A percentile compares a stretch with the other conserved stretches of the same genome.
Evolutionary conservation across 306 rosid species (phyloP).

Genomic region (Cucumis cinereus): DNA sequence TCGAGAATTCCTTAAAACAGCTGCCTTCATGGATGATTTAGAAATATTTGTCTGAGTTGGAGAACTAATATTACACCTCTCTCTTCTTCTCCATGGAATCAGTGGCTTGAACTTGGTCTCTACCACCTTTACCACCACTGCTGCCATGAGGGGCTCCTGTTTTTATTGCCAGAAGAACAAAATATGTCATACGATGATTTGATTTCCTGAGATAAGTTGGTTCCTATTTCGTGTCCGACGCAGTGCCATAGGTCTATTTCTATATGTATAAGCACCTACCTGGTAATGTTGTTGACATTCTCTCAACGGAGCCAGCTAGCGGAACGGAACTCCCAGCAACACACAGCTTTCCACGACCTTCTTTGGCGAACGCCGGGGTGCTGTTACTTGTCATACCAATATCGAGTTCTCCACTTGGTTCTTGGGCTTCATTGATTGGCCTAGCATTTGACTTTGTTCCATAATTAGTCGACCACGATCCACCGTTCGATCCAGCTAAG

Average conservation of each 20-base stretch:
- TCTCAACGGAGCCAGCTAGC: slow-evolving; percentile 33
- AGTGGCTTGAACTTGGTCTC: slow-evolving; percentile 42
- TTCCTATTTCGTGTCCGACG: neutral
- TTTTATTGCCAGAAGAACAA: slow-evolving; percentile 5
- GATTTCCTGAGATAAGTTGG: neutral
- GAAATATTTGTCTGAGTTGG: neutral
- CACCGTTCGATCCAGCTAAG: slow-evolving; percentile 95
- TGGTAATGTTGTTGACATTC: slow-evolving; percentile 24
- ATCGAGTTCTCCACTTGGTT: slow-evolving; percentile 53
- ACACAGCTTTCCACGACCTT: slow-evolving; percentile 42
- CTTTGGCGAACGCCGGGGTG: slow-evolving; percentile 23
- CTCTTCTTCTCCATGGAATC: slow-evolving; percentile 55
- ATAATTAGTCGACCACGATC: slow-evolving; percentile 87
- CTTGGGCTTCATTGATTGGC: slow-evolving; percentile 33
- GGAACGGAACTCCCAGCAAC: slow-evolving; percentile 41
- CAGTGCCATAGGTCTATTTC: neutral
- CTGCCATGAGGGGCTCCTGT: slow-evolving; percentile 59
- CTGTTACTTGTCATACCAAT: slow-evolving; percentile 34
- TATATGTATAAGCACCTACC: slow-evolving; percentile 24
- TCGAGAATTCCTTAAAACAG: neutral
- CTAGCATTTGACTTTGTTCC: slow-evolving; percentile 48
- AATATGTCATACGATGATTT: neutral
- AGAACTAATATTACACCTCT: slow-evolving; percentile 27
- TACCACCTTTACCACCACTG: slow-evolving; percentile 36
- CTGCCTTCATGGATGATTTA: neutral